Evolutionary conservation across 352 stramenopile species (phyloP), one percentile per base, ranked within the genome.

Genomic region (Aphanomyces cochlioides): DNA sequence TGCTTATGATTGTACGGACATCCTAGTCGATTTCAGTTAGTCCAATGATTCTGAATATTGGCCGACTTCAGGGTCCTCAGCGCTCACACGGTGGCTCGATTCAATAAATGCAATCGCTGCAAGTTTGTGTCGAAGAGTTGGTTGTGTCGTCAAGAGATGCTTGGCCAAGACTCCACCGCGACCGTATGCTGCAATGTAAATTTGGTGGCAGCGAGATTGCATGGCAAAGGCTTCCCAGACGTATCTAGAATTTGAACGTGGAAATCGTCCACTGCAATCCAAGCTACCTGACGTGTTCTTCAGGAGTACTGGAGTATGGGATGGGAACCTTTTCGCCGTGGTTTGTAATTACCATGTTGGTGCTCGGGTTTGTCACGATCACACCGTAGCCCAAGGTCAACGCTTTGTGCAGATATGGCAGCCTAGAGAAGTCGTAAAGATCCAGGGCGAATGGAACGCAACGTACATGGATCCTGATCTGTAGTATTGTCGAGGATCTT

Each of bases 181-280:
- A 13, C 82, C 84, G 61, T 95, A 95, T 2, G 85, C 85, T 3
- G 82, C 83, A 28, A 95, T 78, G 81, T 92, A 95, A 34, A 95
- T 84, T 50, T 93, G 84, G 36, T 76, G 83, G 67, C 83, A 91
- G 8, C 80, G 78, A 6, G 87, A 77, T 54, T 85, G 83, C 47
- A 80, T 73, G n/a, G 80, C 83, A 74, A 88, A 93, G 1, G 82
- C 89, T 74, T 94, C 87, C 87, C 87, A 94, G 37, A 94, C 81
- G 77, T 91, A 89, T 5, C 64, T 70, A 61, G n/a, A 15, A 36
- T 58, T 19, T 15, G 38, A 15, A 53, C n/a, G 13, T 15, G n/a
- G 45, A n/a, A 53, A 19, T 58, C 50, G 21, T 37, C 50, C 50
- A 58, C 19, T 7, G 50, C 8, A 47, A 66, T 48, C 2, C 36